These are phyloP conservation scores for Eucalyptus erythrocorys DNA, from an alignment of 345 rosid genomes.

Conservation along the genomic window DNA sequence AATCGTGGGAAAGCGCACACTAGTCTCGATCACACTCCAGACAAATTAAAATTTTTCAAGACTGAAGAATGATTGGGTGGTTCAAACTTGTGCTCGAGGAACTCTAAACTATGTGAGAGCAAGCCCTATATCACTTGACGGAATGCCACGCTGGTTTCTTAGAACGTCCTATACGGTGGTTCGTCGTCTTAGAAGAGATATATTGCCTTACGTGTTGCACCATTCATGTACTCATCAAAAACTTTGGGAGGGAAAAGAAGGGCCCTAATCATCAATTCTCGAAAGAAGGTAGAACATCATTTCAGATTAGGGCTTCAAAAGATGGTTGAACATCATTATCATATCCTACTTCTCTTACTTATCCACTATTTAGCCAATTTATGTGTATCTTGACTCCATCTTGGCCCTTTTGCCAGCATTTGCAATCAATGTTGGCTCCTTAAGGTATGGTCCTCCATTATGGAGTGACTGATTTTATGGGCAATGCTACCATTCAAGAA, in stretches of 20 bases:
- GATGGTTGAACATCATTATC: neutral
- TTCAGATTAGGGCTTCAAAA: neutral
- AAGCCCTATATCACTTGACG: neutral
- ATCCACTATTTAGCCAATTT: neutral
- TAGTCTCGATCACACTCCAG: neutral
- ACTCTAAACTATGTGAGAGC: neutral
- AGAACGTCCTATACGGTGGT: neutral
- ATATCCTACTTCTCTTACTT: neutral
- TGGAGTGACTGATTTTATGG: neutral
- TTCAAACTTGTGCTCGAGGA: neutral
- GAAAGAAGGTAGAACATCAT: neutral
- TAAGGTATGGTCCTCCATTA: neutral
- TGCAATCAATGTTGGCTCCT: neutral
- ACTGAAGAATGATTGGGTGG: neutral
- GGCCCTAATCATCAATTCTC: neutral
- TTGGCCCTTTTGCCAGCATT: neutral
- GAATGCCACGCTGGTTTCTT: rapidly evolving
- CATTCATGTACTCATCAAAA: neutral
- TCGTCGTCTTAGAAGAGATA: neutral
- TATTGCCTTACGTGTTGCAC: neutral
- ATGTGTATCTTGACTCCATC: neutral
- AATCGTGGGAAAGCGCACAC: neutral
- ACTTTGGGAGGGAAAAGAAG: neutral
- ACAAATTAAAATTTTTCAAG: neutral
- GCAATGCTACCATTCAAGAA: neutral